Evolutionary conservation across 306 rosid genomes (phyloP), one percentile per base, ranked within the genome.

Genomic region (Cicer yamashitae): DNA sequence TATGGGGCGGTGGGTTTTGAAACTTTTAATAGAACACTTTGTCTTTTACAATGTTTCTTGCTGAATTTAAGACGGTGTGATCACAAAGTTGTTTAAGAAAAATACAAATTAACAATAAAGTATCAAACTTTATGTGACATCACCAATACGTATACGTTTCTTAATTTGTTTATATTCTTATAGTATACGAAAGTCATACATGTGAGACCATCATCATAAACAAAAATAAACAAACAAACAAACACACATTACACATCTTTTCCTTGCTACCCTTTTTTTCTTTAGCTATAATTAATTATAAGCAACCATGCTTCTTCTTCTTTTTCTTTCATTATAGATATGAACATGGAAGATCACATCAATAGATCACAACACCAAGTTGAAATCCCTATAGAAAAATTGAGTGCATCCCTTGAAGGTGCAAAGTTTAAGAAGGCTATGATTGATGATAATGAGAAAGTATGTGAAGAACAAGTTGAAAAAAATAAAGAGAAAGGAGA

Each of bases 31-130:
- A 20, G 2, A 54, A 17, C 7, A 17, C 7, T 56, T 0, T 52
- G 11, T 67, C 43, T 25, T 2, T n/a, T 30, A 30, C 37, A 30
- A 30, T 3, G 38, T 37, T 68, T 34, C 40, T 68, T 47, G 61
- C 71, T 46, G 39, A 61, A 74, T 61, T 62, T 47, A 46, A 7
- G 61, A 34, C 13, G 43, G 60, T 74, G 50, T 45, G 12, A 12
- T 37, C n/a, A 48, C 1, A 25, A 8, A 22, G 14, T 60, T 59
- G 7, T 9, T 15, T 4, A 7, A 61, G 67, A 61, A 61, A 61
- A 61, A 34, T 34, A 46, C 37, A 52, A 64, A 65, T 37, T 61
- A 22, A 40, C 25, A 64, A 64, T 17, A 8, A 64, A 54, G 76
- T 41, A 54, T 18, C 44, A 72, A 20, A 45, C 43, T 34, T 44